Evolutionary conservation across 768 basidiomycete species (phyloP).

Genomic region (Mycena floridula): DNA sequence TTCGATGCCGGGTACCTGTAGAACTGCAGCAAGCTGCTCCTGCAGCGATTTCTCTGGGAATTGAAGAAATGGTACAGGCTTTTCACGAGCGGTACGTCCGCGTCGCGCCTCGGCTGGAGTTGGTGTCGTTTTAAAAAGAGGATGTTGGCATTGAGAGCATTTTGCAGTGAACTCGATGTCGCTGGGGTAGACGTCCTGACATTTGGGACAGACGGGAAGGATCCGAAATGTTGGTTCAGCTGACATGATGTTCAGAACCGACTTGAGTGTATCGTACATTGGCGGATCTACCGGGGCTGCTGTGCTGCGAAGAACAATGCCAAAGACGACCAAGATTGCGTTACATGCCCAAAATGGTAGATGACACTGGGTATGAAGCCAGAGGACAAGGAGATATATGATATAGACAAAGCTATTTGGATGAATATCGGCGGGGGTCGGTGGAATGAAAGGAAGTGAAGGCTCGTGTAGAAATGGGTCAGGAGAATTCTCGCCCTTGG

Average conservation of each 20-base stretch:
- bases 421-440: constrained; percentile 8
- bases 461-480: background rate
- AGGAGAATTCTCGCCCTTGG: background rate
- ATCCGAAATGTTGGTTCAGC: constrained; percentile 11
- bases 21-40: constrained; percentile 11
- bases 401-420: constrained; percentile 11
- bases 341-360: constrained; percentile 20
- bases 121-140: background rate
- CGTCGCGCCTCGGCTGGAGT: background rate
- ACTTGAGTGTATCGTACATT: constrained; percentile 14
- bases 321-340: constrained; percentile 12
- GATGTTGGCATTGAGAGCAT: background rate
- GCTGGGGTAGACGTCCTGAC: constrained; percentile 14
- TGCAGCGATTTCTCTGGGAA: constrained; percentile 10
- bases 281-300: constrained; percentile 7
- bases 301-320: constrained; percentile 7
- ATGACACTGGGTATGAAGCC: constrained; percentile 21
- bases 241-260: constrained; percentile 10
- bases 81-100: background rate
- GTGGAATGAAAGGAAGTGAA: background rate
- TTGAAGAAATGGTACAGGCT: constrained; percentile 3
- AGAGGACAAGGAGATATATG: constrained; percentile 16
- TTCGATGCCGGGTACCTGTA: constrained; percentile 17
- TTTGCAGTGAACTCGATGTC: constrained; percentile 1
- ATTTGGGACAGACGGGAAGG: constrained; percentile 16